These are phyloP conservation scores for Kickxella alabastrina DNA, from an alignment of 192 early-diverging fungal genomes.

Conservation along the genomic window DNA sequence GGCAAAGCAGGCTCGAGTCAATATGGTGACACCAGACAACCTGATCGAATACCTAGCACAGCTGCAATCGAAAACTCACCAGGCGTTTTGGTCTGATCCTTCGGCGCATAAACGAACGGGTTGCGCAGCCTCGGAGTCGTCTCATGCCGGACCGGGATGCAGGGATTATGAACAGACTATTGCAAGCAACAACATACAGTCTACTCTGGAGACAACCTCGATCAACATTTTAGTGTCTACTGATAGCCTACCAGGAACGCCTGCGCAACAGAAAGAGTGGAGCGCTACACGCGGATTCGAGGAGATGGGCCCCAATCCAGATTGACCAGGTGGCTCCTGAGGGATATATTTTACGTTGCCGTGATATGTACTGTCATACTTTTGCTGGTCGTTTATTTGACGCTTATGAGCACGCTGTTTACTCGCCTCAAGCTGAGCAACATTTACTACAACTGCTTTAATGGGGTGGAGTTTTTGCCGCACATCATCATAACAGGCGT, in stretches of 20 bases:
- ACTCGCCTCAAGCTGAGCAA: conserved; percentile 8
- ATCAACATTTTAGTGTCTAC: no score
- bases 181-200: not conserved
- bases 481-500: conserved; percentile 8
- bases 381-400: conserved; percentile 7
- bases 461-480: conserved; percentile 10
- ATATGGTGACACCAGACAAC: conserved; percentile 34
- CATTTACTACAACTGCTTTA: conserved; percentile 33
- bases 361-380: not conserved
- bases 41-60: conserved; percentile 13
- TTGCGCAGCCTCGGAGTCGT: no score
- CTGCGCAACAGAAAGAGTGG: no score
- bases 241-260: no score
- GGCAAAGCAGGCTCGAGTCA: conserved; percentile 18
- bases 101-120: not conserved
- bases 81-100: not conserved
- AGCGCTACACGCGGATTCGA: no score
- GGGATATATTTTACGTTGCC: conserved; percentile 1
- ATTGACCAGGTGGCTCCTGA: conserved; percentile 5
- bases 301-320: not conserved
- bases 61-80: not conserved
- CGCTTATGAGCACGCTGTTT: conserved; percentile 20
- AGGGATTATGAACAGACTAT: no score
- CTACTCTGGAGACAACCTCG: not conserved
- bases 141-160: not conserved